Conservation (phyloP, 306 rosid genomes). For the Fragaria nilgerrensis region DNA sequence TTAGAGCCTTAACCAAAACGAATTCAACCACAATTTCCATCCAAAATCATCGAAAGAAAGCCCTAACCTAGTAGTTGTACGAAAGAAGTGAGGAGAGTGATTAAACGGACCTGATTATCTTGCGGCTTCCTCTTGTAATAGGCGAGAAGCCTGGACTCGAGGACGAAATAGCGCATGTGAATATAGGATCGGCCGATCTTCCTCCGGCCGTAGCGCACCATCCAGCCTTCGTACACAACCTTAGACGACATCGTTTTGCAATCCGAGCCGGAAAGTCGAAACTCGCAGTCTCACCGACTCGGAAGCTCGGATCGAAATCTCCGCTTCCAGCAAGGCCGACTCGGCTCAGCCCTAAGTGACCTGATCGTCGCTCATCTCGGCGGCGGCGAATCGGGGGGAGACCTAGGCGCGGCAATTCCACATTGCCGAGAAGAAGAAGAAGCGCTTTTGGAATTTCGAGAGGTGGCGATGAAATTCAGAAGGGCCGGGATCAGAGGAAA, state of each 20-base stretch:
- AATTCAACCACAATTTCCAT: not conserved
- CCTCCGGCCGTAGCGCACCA: constrained; percentile 93
- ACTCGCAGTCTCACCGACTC: constrained; percentile 26
- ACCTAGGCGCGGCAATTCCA: constrained; percentile 21
- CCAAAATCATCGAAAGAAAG: not conserved
- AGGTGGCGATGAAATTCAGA: constrained; percentile 1
- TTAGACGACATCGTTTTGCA: constrained; percentile 68
- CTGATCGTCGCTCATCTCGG: constrained; percentile 44
- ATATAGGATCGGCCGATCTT: constrained; percentile 97
- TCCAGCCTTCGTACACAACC: constrained; percentile 99
- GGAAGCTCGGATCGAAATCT: constrained; percentile 61
- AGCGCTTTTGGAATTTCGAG: not conserved
- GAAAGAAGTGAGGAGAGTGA: not conserved
- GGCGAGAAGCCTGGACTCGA: constrained; percentile 88
- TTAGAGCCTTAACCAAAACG: not conserved
- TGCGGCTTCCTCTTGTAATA: constrained; percentile 96
- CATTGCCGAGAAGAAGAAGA: constrained; percentile 1
- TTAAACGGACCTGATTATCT: constrained; percentile 65
- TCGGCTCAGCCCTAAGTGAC: constrained; percentile 33
- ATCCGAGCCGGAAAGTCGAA: constrained; percentile 5
- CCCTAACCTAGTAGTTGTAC: not conserved
- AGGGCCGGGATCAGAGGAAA: constrained; percentile 30
- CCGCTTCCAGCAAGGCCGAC: constrained; percentile 56
- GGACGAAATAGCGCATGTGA: constrained; percentile 95
- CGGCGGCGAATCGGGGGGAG: constrained; percentile 23